A percentile compares a stretch with the other conserved stretches of the same genome.
Conservation (phyloP, 2,329 filamentous ascomycete genomes). For the Xylariales sp. region DNA sequence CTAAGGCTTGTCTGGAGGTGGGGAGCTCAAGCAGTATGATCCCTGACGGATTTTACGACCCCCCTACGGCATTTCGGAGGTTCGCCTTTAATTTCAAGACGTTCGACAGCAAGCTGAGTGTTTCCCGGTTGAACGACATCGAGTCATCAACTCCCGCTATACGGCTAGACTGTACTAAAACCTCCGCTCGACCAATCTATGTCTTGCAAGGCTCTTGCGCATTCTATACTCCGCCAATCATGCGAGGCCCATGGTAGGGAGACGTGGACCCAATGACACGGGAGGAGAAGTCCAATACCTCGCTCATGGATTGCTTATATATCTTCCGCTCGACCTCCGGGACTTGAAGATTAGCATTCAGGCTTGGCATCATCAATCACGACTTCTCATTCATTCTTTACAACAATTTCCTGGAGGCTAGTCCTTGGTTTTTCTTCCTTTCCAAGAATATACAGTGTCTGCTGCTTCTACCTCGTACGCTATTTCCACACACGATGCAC, state of each 20-base stretch:
- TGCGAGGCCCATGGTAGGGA: neutral
- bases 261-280: no score
- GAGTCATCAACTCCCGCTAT: neutral
- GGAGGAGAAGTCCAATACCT: neutral
- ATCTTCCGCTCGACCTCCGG: neutral
- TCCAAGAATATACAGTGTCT: conserved; percentile 4
- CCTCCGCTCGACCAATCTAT: conserved; percentile 4
- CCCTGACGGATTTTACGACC: no score
- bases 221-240: conserved; percentile 4
- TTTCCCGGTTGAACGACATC: neutral
- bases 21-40: conserved; percentile 2
- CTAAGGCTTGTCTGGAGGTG: conserved; percentile 6
- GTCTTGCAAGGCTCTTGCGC: conserved; percentile 3
- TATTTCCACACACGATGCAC: neutral
- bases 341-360: neutral
- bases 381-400: conserved; percentile 6
- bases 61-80: neutral
- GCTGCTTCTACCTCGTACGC: no score
- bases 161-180: neutral
- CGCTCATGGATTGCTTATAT: neutral
- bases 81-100: no score
- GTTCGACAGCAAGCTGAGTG: neutral
- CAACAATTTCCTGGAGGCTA: conserved; percentile 3
- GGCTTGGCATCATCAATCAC: conserved; percentile 1
- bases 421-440: no score